A percentile compares a stretch with the other conserved stretches of the same genome.
phyloP scores from a whole-genome alignment of 805 yeast genomes.

The Yarrowia osloensis region DNA sequence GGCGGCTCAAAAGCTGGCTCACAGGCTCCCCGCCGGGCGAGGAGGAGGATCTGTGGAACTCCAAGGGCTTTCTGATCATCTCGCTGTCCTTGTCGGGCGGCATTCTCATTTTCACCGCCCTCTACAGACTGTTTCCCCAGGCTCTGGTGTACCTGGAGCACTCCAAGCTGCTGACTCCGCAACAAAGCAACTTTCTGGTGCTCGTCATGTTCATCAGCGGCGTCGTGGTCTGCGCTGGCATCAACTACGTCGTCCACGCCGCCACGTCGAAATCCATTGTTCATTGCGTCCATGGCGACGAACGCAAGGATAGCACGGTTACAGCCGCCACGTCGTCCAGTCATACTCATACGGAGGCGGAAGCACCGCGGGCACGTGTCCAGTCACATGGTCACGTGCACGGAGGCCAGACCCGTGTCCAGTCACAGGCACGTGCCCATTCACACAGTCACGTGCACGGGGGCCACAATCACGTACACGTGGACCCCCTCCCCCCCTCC shows the following conservation, averaged over 20 bases:
- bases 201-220: conserved; percentile 60
- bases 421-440: background rate
- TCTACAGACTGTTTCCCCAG: conserved; percentile 76
- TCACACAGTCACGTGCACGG: background rate
- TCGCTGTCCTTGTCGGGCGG: conserved; percentile 82
- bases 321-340: background rate
- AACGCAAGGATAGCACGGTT: conserved; percentile 5
- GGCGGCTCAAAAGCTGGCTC: conserved; percentile 45
- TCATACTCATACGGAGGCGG: background rate
- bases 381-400: background rate
- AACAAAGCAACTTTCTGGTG: conserved; percentile 45
- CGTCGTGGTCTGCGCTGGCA: conserved; percentile 54
- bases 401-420: too few species aligned
- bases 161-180: conserved; percentile 37
- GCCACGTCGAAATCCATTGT: conserved; percentile 79
- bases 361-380: background rate
- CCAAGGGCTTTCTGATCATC: conserved; percentile 62
- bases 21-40: background rate
- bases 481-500: background rate
- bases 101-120: conserved; percentile 72
- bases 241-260: conserved; percentile 70
- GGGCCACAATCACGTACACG: background rate
- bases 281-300: conserved; percentile 74
- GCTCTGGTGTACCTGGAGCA: conserved; percentile 52
- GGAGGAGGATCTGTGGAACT: conserved; percentile 18